Evolutionary conservation across 371 early-diverging fungal genomes (phyloP).

Genomic region (Dipsacomyces acuminosporus): DNA sequence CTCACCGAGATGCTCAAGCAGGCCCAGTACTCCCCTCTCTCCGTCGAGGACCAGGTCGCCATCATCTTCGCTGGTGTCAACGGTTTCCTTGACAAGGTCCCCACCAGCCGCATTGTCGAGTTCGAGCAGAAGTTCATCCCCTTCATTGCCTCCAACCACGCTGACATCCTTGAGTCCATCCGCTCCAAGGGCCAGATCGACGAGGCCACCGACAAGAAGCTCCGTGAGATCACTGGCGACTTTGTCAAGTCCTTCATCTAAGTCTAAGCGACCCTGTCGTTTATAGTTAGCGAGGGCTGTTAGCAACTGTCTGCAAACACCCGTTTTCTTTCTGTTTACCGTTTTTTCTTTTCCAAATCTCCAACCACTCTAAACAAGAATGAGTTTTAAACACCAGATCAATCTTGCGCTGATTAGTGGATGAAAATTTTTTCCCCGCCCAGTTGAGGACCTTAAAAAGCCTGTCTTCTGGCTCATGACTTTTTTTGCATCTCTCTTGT

Average conservation of each 20-base stretch:
- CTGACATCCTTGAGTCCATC: conserved; percentile 82
- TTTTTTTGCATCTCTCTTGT: no score
- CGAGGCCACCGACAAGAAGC: conserved; percentile 81
- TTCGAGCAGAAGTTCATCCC: conserved; percentile 89
- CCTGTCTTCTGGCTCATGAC: no score
- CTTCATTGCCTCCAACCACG: conserved; percentile 80
- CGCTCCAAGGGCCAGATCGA: conserved; percentile 82
- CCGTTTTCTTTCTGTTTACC: neutral
- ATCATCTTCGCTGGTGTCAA: conserved; percentile 94
- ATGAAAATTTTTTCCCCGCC: no score
- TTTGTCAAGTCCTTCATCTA: conserved; percentile 84
- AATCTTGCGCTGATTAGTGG: no score
- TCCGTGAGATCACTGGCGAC: conserved; percentile 71
- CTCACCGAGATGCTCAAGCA: conserved; percentile 92
- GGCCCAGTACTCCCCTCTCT: conserved; percentile 86
- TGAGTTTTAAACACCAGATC: no score
- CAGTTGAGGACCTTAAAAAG: no score
- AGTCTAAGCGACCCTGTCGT: conserved; percentile 7
- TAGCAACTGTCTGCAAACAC: no score
- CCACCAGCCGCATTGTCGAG: conserved; percentile 80
- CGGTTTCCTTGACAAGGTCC: conserved; percentile 95
- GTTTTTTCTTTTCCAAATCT: neutral
- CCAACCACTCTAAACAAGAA: no score
- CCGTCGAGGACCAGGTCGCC: conserved; percentile 91
- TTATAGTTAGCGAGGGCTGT: no score